Conservation (phyloP, 805 yeast species). For the Candida vaughaniae region DNA sequence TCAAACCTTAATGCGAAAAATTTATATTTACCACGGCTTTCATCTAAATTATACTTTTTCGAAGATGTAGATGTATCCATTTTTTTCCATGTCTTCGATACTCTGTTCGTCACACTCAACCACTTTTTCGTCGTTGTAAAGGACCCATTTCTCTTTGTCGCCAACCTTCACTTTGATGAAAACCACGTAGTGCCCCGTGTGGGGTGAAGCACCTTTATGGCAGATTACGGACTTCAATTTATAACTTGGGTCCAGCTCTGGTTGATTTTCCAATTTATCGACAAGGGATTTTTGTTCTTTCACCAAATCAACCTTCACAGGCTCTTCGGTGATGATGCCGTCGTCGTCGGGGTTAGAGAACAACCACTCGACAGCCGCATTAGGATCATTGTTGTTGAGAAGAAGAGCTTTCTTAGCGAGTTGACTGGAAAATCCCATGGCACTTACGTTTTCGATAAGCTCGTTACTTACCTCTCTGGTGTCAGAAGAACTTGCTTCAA, state of each 20-base stretch:
- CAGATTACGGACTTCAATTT: constrained; percentile 66
- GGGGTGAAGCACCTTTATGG: constrained; percentile 87
- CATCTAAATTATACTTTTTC: too few relatives aligned
- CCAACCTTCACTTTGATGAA: constrained; percentile 51
- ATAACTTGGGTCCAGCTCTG: constrained; percentile 28
- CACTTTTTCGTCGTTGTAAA: constrained; percentile 89
- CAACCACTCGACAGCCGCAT: constrained; percentile 88
- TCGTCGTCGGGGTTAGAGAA: constrained; percentile 79
- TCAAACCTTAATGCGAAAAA: not conserved
- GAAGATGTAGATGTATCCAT: constrained; percentile 52
- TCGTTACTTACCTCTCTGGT: constrained; percentile 21
- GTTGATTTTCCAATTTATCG: constrained; percentile 1
- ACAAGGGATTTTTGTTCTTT: constrained; percentile 17
- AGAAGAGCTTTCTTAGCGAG: constrained; percentile 73
- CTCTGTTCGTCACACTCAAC: constrained; percentile 50
- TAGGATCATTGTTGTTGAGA: constrained; percentile 58
- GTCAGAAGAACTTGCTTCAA: constrained; percentile 18
- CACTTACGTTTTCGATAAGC: constrained; percentile 46
- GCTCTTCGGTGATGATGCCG: constrained; percentile 42
- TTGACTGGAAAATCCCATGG: constrained; percentile 76
- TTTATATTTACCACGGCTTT: too few relatives aligned
- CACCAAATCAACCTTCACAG: constrained; percentile 31
- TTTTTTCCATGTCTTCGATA: constrained; percentile 42
- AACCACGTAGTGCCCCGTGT: constrained; percentile 90
- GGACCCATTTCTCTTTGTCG: constrained; percentile 57